These are phyloP conservation scores for Ophiostoma angusticollis DNA, from an alignment of 2,329 filamentous ascomycete genomes.

Conservation along the genomic window DNA sequence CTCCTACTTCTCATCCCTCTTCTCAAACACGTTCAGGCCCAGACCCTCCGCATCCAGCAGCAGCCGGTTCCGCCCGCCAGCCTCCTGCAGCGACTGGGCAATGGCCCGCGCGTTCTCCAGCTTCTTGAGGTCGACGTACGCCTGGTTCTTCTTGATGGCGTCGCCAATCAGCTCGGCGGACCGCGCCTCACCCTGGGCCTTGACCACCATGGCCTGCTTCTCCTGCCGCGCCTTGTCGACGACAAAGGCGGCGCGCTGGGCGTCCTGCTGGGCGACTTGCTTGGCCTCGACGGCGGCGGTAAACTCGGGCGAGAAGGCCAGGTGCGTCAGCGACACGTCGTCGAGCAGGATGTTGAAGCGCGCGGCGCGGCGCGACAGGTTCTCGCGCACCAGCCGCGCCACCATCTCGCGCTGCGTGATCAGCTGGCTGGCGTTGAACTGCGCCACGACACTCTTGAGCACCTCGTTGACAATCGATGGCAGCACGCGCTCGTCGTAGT, in stretches of 20 bases:
- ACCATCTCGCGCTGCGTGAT: conserved; percentile 99
- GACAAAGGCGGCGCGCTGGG: conserved; percentile 90
- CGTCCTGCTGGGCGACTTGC: conserved; percentile 77
- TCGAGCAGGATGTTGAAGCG: conserved; percentile 96
- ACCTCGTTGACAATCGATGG: conserved; percentile 99
- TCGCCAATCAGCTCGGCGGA: conserved; percentile 97
- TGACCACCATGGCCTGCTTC: conserved; percentile 98
- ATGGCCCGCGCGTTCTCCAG: conserved; percentile 92
- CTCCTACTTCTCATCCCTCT: conserved; percentile 30
- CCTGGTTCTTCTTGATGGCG: conserved; percentile 97
- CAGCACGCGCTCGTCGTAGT: conserved; percentile 97
- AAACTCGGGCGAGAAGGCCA: conserved; percentile 62
- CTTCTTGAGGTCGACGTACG: conserved; percentile 93
- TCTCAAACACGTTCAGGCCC: conserved; percentile 71
- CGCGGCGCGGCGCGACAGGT: conserved; percentile 78
- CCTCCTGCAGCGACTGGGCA: conserved; percentile 76
- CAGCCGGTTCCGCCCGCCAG: conserved; percentile 79
- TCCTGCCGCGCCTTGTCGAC: conserved; percentile 98
- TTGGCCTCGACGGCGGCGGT: conserved; percentile 62
- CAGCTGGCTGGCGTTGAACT: conserved; percentile 95
- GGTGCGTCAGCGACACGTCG: conserved; percentile 85
- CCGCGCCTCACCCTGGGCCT: conserved; percentile 95
- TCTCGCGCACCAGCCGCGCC: conserved; percentile 79
- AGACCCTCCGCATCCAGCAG: conserved; percentile 85
- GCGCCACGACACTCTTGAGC: conserved; percentile 93